These are phyloP conservation scores for Umbelopsis isabellina DNA, from an alignment of 192 early-diverging fungal genomes.

Conservation along the genomic window DNA sequence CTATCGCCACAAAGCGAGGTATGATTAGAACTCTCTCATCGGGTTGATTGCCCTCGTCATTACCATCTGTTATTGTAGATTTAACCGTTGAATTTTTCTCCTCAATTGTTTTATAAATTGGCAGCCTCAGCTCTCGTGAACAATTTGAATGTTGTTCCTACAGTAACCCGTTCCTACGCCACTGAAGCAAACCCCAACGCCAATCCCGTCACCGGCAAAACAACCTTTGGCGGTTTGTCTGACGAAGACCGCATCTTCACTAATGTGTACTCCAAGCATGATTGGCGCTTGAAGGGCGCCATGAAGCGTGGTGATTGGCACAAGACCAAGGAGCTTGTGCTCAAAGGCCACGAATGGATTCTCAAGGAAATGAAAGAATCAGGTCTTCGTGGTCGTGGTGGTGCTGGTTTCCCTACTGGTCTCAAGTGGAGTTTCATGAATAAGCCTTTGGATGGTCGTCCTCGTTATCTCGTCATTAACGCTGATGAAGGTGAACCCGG, in stretches of 20 bases:
- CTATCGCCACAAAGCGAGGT: slow-evolving; percentile 39
- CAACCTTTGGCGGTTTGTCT: slow-evolving; percentile 68
- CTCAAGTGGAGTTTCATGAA: slow-evolving; percentile 99
- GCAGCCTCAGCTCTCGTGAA: slow-evolving; percentile 25
- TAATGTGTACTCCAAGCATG: slow-evolving; percentile 93
- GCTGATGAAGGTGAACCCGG: slow-evolving; percentile 99
- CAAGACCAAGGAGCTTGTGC: slow-evolving; percentile 97
- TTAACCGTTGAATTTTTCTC: background rate
- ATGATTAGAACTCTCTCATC: background rate
- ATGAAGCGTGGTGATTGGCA: slow-evolving; percentile 97
- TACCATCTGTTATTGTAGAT: background rate
- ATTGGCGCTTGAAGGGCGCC: slow-evolving; percentile 87
- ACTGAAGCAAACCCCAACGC: slow-evolving; percentile 44
- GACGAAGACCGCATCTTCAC: slow-evolving; percentile 98
- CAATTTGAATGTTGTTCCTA: slow-evolving; percentile 35
- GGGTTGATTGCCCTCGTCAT: background rate
- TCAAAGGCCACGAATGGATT: slow-evolving; percentile 97
- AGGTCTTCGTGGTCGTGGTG: slow-evolving; percentile 92
- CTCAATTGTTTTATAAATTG: background rate
- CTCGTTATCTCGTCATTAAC: slow-evolving; percentile 96
- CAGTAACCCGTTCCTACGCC: slow-evolving; percentile 40
- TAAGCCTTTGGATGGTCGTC: slow-evolving; percentile 84
- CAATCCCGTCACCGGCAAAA: slow-evolving; percentile 45
- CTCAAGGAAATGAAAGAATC: slow-evolving; percentile 96
- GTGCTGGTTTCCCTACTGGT: slow-evolving; percentile 97